Percentiles rank a stretch among this genome's conserved stretches.
phyloP scores from a whole-genome alignment of 2,329 filamentous ascomycete species.

The Cephalotrichum gorgonifer region DNA sequence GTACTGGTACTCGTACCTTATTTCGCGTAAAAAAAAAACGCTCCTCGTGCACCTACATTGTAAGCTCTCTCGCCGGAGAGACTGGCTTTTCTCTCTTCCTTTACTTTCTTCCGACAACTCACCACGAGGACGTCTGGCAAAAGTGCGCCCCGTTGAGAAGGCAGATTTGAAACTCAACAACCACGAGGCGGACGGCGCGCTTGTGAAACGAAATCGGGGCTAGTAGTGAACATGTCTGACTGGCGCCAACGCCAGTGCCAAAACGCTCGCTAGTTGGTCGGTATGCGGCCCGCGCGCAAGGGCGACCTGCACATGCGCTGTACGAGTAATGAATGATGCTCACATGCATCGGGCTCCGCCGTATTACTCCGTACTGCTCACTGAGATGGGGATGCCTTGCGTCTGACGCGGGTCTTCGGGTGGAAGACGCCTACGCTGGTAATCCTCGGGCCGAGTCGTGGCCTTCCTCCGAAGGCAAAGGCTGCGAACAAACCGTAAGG shows the following conservation, averaged over 20 bases:
- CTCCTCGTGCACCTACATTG: too few species aligned
- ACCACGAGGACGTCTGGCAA: too few species aligned
- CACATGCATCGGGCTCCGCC: background rate
- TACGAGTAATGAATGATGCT: background rate
- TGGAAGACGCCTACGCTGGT: background rate
- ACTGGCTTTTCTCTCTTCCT: too few species aligned
- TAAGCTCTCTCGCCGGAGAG: too few species aligned
- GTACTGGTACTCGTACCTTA: too few species aligned
- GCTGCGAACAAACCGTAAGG: too few species aligned
- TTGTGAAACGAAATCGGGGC: background rate
- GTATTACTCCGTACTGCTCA: background rate
- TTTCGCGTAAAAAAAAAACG: too few species aligned
- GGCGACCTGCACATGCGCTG: background rate
- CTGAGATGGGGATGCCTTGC: background rate
- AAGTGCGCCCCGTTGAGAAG: too few species aligned
- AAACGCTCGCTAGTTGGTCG: background rate
- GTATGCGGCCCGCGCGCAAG: background rate
- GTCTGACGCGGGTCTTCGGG: background rate
- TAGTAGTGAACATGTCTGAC: background rate
- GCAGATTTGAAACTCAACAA: background rate
- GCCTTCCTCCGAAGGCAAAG: too few species aligned
- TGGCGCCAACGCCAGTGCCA: background rate
- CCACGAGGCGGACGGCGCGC: background rate
- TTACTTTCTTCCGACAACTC: too few species aligned
- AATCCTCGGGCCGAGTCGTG: too few species aligned